Base-by-base conservation (phyloP, 148 eudicot genomes). In the Hydrangea macrophylla region DNA sequence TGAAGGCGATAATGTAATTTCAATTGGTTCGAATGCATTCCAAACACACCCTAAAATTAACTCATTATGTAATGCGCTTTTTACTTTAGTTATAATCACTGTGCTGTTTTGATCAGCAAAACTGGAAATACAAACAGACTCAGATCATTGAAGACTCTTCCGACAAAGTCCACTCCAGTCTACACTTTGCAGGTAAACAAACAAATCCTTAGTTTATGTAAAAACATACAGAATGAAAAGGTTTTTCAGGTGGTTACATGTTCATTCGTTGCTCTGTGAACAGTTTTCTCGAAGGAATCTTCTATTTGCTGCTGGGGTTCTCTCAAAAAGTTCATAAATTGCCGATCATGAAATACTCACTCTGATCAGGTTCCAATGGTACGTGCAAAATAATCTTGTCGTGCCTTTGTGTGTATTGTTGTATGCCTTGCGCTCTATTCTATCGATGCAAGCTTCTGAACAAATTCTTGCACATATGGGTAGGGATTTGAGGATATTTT, bases 101-200 rank as follows among this genome's bases (percentile, higher is more conserved):
- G 44, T 30, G 26, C 39, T 62, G 63, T 62, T 31, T 55, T 48
- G 42, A 24, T 58, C 73, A 80, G 85, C 85, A 95, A 83, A 83
- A 76, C 55, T 80, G 94, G 96, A 70, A 83, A 75, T 63, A 54
- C 88, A 39, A 84, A 81, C 77, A 81, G 96, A 58, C 94, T 91
- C 39, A 84, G 99, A 79, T 89, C 96, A 31, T 76, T 89, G 79
- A 91, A 81, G 90, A 89, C 96, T 63, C 88, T 95, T 48, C 87
- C 81, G 26, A 95, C 99, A 60, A 95, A 95, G 79, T 87, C 92
- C 2, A 87, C 99, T 42, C 99, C 99, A 50, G 96, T 95, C 64
- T 84, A 95, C 64, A 79, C 91, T 70, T 73, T 95, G 75, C 84
- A 73, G 85, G 98, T 88, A 85, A 77, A 68, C 18, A 2, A 24